Percentiles rank a stretch among this genome's conserved stretches.
These are phyloP conservation scores for Raffaelea ambrosiae DNA, from an alignment of 2,329 filamentous ascomycete genomes.

Conservation along the genomic window DNA sequence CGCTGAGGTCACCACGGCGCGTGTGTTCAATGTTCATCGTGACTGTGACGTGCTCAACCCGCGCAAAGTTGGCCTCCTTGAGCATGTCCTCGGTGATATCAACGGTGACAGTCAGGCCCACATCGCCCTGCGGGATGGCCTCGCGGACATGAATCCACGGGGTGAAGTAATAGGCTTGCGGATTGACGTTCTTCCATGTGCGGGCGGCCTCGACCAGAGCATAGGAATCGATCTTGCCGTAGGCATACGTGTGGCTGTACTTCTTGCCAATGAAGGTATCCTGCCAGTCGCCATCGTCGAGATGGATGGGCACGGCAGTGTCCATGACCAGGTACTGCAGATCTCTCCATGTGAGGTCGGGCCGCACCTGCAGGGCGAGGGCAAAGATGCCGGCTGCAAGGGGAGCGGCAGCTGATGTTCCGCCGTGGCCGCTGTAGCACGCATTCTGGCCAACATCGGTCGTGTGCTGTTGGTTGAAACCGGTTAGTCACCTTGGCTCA, in stretches of 20 bases:
- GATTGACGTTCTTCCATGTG: conserved; percentile 80
- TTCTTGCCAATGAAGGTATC: conserved; percentile 71
- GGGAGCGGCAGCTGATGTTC: conserved; percentile 90
- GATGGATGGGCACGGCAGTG: conserved; percentile 73
- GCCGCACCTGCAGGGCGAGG: conserved; percentile 73
- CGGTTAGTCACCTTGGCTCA: too few relatives aligned
- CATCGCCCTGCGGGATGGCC: conserved; percentile 72
- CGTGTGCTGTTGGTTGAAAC: conserved; percentile 60
- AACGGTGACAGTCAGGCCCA: conserved; percentile 72
- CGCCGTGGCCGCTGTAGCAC: conserved; percentile 79
- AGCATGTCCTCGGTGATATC: conserved; percentile 77
- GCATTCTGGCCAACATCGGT: conserved; percentile 81
- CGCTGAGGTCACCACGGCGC: conserved; percentile 82
- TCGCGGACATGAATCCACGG: conserved; percentile 90
- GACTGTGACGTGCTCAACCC: conserved; percentile 88
- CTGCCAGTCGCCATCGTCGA: conserved; percentile 69
- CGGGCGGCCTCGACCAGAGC: conserved; percentile 78
- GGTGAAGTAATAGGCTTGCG: conserved; percentile 89
- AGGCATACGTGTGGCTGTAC: conserved; percentile 92
- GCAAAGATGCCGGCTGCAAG: conserved; percentile 89
- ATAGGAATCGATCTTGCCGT: conserved; percentile 89
- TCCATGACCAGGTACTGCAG: conserved; percentile 84
- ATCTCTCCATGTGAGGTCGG: conserved; percentile 87
- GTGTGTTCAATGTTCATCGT: conserved; percentile 94
- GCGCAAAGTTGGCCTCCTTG: conserved; percentile 70